These are phyloP conservation scores for Yarrowia keelungensis DNA, from an alignment of 805 yeast species.

Conservation along the genomic window DNA sequence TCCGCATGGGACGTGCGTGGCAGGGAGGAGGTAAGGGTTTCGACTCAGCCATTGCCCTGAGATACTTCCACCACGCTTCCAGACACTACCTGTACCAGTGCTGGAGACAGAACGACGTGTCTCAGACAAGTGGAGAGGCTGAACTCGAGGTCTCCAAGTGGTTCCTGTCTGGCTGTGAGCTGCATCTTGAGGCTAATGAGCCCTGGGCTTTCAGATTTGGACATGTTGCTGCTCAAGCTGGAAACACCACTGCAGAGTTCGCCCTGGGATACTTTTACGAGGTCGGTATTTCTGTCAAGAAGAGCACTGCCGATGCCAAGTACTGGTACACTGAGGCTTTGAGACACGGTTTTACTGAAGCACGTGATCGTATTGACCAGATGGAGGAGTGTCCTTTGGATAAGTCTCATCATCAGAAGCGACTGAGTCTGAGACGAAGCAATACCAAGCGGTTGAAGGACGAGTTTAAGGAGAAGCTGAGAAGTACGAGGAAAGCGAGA, in stretches of 20 bases:
- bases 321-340: conserved; percentile 63
- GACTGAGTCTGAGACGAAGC: conserved; percentile 3
- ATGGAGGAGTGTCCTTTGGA: conserved; percentile 38
- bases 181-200: conserved; percentile 61
- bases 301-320: conserved; percentile 55
- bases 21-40: conserved; percentile 49
- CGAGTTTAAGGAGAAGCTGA: conserved; percentile 30
- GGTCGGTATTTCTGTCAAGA: conserved; percentile 65
- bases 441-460: conserved; percentile 25
- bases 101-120: conserved; percentile 40
- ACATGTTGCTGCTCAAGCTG: conserved; percentile 64
- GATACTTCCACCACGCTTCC: conserved; percentile 50
- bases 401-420: conserved; percentile 25
- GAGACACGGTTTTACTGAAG: conserved; percentile 55
- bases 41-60: conserved; percentile 48
- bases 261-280: conserved; percentile 73
- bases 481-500: not conserved
- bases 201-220: conserved; percentile 75
- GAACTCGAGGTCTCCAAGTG: conserved; percentile 57
- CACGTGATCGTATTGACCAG: conserved; percentile 46
- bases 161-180: conserved; percentile 73
- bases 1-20: conserved; percentile 51
- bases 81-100: conserved; percentile 49
- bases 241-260: conserved; percentile 68
- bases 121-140: conserved; percentile 46